Evolutionary conservation across 2,329 filamentous ascomycete species (phyloP).

Genomic region (Tolypocladium album): DNA sequence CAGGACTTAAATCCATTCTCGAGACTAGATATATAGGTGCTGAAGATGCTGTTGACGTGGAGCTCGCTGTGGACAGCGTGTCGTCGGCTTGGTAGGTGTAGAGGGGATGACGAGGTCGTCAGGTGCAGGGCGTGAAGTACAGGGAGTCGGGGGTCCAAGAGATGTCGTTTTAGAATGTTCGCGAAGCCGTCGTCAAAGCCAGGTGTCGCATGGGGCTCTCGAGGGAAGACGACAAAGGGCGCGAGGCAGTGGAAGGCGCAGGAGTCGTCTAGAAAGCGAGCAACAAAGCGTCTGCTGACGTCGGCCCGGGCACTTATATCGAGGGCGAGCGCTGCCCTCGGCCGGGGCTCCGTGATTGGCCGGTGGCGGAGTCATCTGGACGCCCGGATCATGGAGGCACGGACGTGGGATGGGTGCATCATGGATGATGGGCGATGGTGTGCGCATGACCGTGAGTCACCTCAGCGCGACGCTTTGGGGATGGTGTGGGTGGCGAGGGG

Average conservation of each 20-base stretch:
- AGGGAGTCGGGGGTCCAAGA: neutral
- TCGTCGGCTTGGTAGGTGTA: neutral
- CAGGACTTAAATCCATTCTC: neutral
- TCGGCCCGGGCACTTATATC: neutral
- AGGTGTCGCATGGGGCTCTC: neutral
- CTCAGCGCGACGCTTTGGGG: neutral
- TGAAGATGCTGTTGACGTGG: neutral
- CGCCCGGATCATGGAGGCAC: neutral
- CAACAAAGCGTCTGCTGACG: neutral
- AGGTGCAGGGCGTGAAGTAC: neutral
- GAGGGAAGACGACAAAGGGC: neutral
- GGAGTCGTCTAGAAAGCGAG: neutral
- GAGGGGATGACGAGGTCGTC: neutral
- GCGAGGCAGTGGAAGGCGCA: neutral
- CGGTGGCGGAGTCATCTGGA: slow-evolving; percentile 1
- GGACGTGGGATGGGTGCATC: neutral
- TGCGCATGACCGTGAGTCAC: slow-evolving; percentile 16
- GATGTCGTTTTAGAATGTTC: neutral
- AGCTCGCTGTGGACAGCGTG: neutral
- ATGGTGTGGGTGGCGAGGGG: neutral
- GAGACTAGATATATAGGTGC: neutral
- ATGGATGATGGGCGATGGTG: neutral
- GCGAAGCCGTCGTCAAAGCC: neutral
- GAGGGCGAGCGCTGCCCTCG: neutral
- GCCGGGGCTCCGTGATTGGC: neutral